Evolutionary conservation across 1,284 basidiomycete genomes (phyloP).

Genomic region (Grifola frondosa): DNA sequence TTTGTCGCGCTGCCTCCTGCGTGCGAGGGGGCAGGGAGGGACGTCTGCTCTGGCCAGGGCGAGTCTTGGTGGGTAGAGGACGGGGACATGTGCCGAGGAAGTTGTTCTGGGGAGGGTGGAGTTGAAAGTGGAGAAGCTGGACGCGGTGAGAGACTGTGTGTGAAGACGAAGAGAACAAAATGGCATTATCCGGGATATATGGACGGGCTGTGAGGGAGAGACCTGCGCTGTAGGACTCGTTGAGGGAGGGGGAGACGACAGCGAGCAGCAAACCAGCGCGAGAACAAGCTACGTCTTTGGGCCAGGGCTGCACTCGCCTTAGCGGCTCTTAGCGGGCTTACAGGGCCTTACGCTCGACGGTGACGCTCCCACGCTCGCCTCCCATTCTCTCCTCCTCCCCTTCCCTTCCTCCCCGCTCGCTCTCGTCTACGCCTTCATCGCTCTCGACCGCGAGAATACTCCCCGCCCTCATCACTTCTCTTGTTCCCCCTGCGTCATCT

Average conservation of each 20-base stretch:
- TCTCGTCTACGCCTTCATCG: no score
- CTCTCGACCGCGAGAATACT: no score
- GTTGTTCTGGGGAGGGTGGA: constrained; percentile 17
- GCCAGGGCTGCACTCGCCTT: no score
- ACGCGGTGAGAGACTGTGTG: constrained; percentile 10
- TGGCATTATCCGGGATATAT: constrained; percentile 44
- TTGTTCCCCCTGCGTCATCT: no score
- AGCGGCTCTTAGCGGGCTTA: no score
- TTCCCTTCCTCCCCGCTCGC: no score
- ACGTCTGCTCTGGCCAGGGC: constrained; percentile 41
- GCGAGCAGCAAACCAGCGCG: constrained; percentile 10
- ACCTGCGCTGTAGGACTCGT: constrained; percentile 13
- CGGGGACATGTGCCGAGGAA: constrained; percentile 33
- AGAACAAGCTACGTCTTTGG: constrained; percentile 1
- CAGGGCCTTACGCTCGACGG: constrained; percentile 2
- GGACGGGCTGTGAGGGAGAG: constrained; percentile 12
- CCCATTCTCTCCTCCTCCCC: no score
- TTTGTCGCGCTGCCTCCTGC: constrained; percentile 21
- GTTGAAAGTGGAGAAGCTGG: constrained; percentile 16
- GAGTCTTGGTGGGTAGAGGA: constrained; percentile 28
- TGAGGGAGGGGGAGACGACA: constrained; percentile 13
- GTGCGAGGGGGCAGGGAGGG: constrained; percentile 27
- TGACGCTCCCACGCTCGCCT: constrained; percentile 5
- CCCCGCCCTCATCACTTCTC: no score
- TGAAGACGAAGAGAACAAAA: constrained; percentile 29